Base-by-base conservation (phyloP, 805 yeast genomes). In the Wickerhamiella azymoides region DNA sequence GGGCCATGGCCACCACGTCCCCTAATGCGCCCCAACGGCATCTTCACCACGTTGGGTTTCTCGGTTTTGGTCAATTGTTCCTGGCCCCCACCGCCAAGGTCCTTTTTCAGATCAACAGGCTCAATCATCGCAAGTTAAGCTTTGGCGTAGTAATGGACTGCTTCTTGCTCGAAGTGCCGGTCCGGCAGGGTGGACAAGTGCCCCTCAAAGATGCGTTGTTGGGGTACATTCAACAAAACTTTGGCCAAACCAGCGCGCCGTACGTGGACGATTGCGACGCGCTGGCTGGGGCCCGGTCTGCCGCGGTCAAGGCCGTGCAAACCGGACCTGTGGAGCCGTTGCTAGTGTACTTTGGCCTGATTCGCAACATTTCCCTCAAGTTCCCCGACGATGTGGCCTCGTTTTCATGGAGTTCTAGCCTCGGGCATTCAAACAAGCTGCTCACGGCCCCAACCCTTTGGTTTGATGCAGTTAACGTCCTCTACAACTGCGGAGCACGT, bases 351-450 rank as follows among this genome's bases (percentile, higher is more conserved):
- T 24, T 32, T 14, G 25, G 47, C 1, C 51, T 56, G 33, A 16
- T 58, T 14, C 32, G 38, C 3, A 41, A 38, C 17, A 36, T 56
- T 21, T 39, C 41, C 3, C 21, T 61, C 40, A 83, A 80, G 56
- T 80, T 88, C 49, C 85, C 92, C 0, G 67, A 67, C 25, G 80
- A 79, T 50, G 65, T 71, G 7, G 62, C 75, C 8, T 71, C 68
- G 33, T 80, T 84, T 52, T 68, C 75, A 0, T 89, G 96, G 97
- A 74, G 65, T 56, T 79, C 79, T 18, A 74, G 84, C 0, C 62
- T 83, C 4, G 79, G 83, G 0, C 71, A 72, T 44, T 65, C 77
- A 16, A 67, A 72, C 2, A 61, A 69, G 7, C 73, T 75, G 0
- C 63, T 69, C 14, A 66, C 62, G 40, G 55, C 66, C 33, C 59